Conservation (phyloP, 176 grass and related monocot species). For the Pontederia crassipes region DNA sequence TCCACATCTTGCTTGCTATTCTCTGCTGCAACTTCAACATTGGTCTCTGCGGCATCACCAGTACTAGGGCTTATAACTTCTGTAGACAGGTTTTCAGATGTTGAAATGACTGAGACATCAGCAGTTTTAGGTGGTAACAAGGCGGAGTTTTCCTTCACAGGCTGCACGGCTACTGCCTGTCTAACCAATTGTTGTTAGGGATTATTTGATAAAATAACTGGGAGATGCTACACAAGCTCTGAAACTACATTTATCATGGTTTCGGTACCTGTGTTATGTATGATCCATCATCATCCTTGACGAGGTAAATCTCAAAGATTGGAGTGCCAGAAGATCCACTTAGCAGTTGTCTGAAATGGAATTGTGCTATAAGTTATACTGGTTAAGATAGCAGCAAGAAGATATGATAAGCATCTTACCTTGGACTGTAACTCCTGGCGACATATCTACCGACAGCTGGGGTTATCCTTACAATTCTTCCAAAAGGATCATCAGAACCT, state of each 20-base stretch:
- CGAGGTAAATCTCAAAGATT: conserved; percentile 81
- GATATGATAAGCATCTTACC: conserved; percentile 24
- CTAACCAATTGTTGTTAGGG: conserved; percentile 33
- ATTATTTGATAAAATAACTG: neutral
- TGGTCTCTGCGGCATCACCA: conserved; percentile 9
- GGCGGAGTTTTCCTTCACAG: conserved; percentile 45
- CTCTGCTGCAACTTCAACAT: conserved; percentile 16
- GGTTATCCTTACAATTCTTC: conserved; percentile 75
- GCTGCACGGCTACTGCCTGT: conserved; percentile 74
- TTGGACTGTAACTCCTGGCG: conserved; percentile 85
- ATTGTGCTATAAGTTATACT: conserved; percentile 12
- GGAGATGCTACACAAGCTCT: neutral
- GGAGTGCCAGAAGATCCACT: conserved; percentile 69
- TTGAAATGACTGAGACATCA: conserved; percentile 31
- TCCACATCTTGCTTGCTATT: conserved; percentile 27
- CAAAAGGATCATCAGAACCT: conserved; percentile 64
- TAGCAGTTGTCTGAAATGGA: conserved; percentile 55
- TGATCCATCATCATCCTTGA: conserved; percentile 52
- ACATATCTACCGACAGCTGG: conserved; percentile 76
- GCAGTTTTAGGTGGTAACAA: conserved; percentile 14
- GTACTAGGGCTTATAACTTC: conserved; percentile 17
- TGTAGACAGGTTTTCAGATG: conserved; percentile 18
- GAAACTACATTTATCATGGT: conserved; percentile 19
- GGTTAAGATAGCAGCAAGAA: neutral
- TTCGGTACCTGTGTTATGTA: conserved; percentile 74